Conservation (phyloP, 2,329 filamentous ascomycete genomes). For the Talaromyces sp. region DNA sequence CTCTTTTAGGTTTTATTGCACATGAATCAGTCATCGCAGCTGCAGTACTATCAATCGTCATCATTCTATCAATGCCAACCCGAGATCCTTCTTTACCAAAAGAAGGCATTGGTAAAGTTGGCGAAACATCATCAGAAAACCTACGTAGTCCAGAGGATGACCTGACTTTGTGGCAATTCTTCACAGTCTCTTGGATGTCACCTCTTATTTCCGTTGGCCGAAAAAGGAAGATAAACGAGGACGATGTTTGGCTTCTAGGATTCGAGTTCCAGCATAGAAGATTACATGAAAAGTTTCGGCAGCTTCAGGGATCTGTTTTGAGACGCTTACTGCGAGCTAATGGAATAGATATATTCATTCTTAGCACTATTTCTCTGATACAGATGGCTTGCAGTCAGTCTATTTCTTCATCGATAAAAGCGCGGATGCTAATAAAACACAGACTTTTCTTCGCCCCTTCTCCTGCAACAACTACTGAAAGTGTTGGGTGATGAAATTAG, state of each 20-base stretch:
- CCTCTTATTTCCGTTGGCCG: slow-evolving; percentile 67
- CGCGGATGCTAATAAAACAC: slow-evolving; percentile 25
- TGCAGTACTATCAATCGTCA: slow-evolving; percentile 47
- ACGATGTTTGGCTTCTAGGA: slow-evolving; percentile 77
- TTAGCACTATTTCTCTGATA: slow-evolving; percentile 61
- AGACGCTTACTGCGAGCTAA: slow-evolving; percentile 70
- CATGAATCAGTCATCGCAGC: slow-evolving; percentile 35
- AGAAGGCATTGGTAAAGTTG: slow-evolving; percentile 59
- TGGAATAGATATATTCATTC: slow-evolving; percentile 70
- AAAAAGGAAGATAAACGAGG: slow-evolving; percentile 65
- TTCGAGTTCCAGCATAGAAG: slow-evolving; percentile 78
- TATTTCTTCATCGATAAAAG: neutral
- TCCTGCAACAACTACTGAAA: slow-evolving; percentile 68
- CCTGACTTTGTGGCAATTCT: slow-evolving; percentile 75
- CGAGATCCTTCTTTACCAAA: slow-evolving; percentile 56
- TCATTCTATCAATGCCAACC: slow-evolving; percentile 67
- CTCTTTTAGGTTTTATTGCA: slow-evolving; percentile 21
- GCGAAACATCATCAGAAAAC: slow-evolving; percentile 53
- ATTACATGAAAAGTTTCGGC: slow-evolving; percentile 71
- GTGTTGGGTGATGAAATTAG: slow-evolving; percentile 58
- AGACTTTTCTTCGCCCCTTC: slow-evolving; percentile 60
- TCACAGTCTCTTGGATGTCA: slow-evolving; percentile 78
- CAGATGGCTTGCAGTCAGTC: slow-evolving; percentile 55
- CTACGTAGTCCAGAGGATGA: slow-evolving; percentile 78
- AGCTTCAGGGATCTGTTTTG: slow-evolving; percentile 69